Conservation (phyloP, 2,329 filamentous ascomycete genomes). For the Cephalotrichum gorgonifer region DNA sequence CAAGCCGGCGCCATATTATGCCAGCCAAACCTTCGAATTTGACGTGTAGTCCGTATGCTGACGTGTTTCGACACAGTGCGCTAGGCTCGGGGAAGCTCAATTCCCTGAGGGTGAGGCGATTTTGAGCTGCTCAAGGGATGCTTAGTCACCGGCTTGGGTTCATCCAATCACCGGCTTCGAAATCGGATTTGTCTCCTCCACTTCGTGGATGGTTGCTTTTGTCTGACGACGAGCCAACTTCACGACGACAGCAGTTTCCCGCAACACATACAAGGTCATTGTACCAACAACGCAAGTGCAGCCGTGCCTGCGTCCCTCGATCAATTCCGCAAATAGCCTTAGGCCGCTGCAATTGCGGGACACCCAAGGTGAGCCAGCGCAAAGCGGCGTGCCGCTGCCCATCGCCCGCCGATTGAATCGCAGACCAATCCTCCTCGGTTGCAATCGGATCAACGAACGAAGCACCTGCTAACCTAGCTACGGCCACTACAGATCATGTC, state of each 20-base stretch:
- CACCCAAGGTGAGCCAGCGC: not conserved
- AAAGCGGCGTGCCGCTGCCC: no score
- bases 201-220: not conserved
- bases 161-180: not conserved
- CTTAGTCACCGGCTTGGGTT: not conserved
- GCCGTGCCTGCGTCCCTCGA: slow-evolving; percentile 1
- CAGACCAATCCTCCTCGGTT: not conserved
- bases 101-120: not conserved
- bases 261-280: not conserved
- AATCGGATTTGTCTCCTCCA: slow-evolving; percentile 3
- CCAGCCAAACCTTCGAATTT: slow-evolving; percentile 1
- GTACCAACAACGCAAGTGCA: not conserved
- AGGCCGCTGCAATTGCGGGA: not conserved
- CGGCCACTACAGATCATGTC: slow-evolving; percentile 43
- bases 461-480: not conserved
- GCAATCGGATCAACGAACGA: not conserved
- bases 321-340: not conserved
- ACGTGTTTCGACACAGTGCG: not conserved
- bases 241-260: not conserved
- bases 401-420: not conserved
- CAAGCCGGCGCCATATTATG: no score
- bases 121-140: not conserved
- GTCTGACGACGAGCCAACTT: slow-evolving; percentile 4
- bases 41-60: slow-evolving; percentile 5
- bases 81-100: not conserved